Conservation (phyloP, 768 basidiomycete species). For the Boletus insuetus region DNA sequence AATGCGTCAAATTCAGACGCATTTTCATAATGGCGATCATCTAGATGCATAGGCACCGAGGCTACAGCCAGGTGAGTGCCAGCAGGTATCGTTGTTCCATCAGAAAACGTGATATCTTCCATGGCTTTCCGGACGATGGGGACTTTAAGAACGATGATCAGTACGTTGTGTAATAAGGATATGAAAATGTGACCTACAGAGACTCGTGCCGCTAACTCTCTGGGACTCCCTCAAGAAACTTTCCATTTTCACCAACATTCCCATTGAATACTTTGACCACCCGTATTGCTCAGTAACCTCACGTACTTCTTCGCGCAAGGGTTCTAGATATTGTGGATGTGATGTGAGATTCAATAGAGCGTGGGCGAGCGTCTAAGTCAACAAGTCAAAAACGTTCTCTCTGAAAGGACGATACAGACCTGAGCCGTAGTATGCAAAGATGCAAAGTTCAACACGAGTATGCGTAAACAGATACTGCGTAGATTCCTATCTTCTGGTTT, state of each 20-base stretch:
- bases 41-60: constrained; percentile 34
- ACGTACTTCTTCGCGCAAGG: constrained; percentile 42
- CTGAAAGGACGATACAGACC: constrained; percentile 18
- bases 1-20: constrained; percentile 41
- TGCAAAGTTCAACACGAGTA: constrained; percentile 39
- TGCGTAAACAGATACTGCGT: constrained; percentile 30
- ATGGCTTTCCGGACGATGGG: constrained; percentile 35
- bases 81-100: constrained; percentile 36
- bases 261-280: constrained; percentile 34
- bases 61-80: constrained; percentile 39
- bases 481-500: constrained; percentile 26
- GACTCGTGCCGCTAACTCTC: constrained; percentile 33
- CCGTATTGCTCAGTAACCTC: constrained; percentile 29
- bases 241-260: constrained; percentile 37
- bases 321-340: constrained; percentile 36
- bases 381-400: constrained; percentile 1
- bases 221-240: constrained; percentile 45
- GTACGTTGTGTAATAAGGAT: neutral
- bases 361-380: constrained; percentile 32
- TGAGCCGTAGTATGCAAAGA: constrained; percentile 35
- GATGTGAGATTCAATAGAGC: constrained; percentile 41
- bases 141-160: constrained; percentile 21
- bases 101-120: constrained; percentile 32
- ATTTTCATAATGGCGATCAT: constrained; percentile 42
- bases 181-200: constrained; percentile 24